Percentiles rank a stretch among this genome's conserved stretches.
phyloP scores from a whole-genome alignment of 2,329 filamentous ascomycete species.

The Plenodomus tracheiphilus region DNA sequence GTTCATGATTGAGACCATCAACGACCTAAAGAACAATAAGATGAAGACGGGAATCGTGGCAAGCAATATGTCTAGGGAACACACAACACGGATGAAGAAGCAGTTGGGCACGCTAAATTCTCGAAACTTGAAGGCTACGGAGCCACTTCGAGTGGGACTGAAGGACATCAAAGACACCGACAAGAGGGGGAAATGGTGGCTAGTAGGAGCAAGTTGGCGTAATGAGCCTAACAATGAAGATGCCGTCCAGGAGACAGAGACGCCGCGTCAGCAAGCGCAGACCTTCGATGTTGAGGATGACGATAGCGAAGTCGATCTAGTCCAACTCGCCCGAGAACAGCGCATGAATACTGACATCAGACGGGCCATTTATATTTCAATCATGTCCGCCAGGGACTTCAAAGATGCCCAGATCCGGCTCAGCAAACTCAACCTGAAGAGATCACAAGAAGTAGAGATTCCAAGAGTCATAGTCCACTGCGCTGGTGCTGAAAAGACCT shows the following conservation, averaged over 20 bases:
- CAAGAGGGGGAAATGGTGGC: conserved; percentile 96
- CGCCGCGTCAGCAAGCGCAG: conserved; percentile 16
- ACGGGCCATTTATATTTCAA: conserved; percentile 87
- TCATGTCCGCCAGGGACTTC: conserved; percentile 83
- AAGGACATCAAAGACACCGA: conserved; percentile 81
- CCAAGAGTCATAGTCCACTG: conserved; percentile 87
- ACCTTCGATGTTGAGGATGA: conserved; percentile 21
- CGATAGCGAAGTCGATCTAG: conserved; percentile 62
- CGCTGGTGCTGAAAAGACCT: conserved; percentile 76
- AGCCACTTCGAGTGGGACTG: conserved; percentile 80
- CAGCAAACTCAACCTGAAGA: conserved; percentile 81
- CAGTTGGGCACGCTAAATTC: conserved; percentile 76
- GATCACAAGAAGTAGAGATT: conserved; percentile 82
- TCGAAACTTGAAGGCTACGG: conserved; percentile 69
- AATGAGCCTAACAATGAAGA: conserved; percentile 45
- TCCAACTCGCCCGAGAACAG: conserved; percentile 74
- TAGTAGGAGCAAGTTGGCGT: conserved; percentile 91
- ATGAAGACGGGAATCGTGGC: conserved; percentile 74
- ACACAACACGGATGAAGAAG: conserved; percentile 87
- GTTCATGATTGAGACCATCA: conserved; percentile 97
- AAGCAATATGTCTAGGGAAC: conserved; percentile 74
- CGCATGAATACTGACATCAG: conserved; percentile 86
- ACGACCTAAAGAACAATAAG: conserved; percentile 91
- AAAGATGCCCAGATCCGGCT: conserved; percentile 82
- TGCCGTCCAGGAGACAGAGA: conserved; percentile 40